These are phyloP conservation scores for Lepraria neglecta DNA, from an alignment of 495 filamentous ascomycete genomes.

Conservation along the genomic window DNA sequence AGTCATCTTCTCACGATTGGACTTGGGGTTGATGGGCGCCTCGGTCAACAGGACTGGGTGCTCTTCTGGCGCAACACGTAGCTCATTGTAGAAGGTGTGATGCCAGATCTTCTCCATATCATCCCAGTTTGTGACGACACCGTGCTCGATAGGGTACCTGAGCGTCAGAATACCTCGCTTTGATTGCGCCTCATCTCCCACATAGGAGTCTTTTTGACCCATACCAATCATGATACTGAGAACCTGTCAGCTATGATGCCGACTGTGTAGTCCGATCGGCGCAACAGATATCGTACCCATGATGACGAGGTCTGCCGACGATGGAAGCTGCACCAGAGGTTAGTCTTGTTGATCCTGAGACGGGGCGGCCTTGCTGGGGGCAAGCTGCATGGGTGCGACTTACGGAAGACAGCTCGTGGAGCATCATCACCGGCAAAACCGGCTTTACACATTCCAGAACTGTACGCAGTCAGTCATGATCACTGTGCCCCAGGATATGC, in stretches of 20 bases:
- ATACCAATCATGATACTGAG: constrained; percentile 99
- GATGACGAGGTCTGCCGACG: constrained; percentile 98
- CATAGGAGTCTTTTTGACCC: constrained; percentile 99
- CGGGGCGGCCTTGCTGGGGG: not conserved
- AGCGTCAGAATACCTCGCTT: constrained; percentile 99
- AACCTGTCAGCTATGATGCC: constrained; percentile 33
- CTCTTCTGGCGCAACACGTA: constrained; percentile 99
- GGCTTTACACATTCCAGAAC: constrained; percentile 99
- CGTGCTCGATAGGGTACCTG: constrained; percentile 99
- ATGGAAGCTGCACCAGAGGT: constrained; percentile 69
- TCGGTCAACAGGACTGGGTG: constrained; percentile 98
- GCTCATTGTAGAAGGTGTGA: constrained; percentile 99
- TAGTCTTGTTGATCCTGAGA: constrained; percentile 16
- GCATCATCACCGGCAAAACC: constrained; percentile 99
- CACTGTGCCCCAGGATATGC: not conserved
- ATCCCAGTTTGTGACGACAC: constrained; percentile 99
- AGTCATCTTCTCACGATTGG: constrained; percentile 99
- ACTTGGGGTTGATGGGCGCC: constrained; percentile 99
- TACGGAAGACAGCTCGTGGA: constrained; percentile 99
- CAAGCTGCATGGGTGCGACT: constrained; percentile 44
- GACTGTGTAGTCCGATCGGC: constrained; percentile 2
- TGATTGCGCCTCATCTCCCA: constrained; percentile 98
- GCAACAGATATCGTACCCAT: constrained; percentile 70
- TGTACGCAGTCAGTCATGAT: constrained; percentile 47
- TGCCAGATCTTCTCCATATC: constrained; percentile 99